A percentile compares a stretch with the other conserved stretches of the same genome.
Evolutionary conservation across 352 stramenopile genomes (phyloP).

Genomic region (Phytophthora tentaculata): DNA sequence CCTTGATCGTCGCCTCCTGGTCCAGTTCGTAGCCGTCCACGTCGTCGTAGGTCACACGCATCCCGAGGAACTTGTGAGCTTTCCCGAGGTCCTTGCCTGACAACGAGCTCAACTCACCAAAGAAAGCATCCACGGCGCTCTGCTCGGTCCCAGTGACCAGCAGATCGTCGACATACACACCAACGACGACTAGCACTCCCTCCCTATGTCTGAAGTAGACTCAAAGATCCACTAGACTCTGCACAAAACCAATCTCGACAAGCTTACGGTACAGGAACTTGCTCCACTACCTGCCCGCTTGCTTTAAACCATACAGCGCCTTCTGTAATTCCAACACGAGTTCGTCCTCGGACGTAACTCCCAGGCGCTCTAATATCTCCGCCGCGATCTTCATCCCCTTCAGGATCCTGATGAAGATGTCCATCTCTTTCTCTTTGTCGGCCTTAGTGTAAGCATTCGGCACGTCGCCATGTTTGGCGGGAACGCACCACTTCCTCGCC

Average conservation of each 20-base stretch:
- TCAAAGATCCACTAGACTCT: background rate
- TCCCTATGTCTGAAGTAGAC: background rate
- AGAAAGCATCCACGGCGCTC: background rate
- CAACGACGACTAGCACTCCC: background rate
- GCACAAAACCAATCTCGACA: background rate
- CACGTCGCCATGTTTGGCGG: background rate
- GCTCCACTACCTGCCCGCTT: background rate
- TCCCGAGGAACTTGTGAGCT: background rate
- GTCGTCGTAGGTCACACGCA: background rate
- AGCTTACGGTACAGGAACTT: background rate
- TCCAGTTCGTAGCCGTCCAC: too few relatives aligned
- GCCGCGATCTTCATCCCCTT: background rate
- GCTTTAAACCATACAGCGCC: background rate
- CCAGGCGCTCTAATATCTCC: background rate
- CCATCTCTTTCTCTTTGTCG: background rate
- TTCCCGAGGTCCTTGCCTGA: background rate
- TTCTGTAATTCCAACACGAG: background rate
- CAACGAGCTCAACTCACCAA: background rate
- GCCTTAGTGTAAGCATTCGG: background rate
- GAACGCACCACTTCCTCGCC: background rate
- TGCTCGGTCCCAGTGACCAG: background rate
- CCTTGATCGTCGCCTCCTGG: too few relatives aligned
- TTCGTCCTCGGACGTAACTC: background rate
- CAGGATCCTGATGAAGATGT: background rate
- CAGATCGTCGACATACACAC: slow-evolving; percentile 1